Evolutionary conservation across 2,329 filamentous ascomycete species (phyloP), one percentile per base, ranked within the genome.

Genomic region (Cercospora citrullina): DNA sequence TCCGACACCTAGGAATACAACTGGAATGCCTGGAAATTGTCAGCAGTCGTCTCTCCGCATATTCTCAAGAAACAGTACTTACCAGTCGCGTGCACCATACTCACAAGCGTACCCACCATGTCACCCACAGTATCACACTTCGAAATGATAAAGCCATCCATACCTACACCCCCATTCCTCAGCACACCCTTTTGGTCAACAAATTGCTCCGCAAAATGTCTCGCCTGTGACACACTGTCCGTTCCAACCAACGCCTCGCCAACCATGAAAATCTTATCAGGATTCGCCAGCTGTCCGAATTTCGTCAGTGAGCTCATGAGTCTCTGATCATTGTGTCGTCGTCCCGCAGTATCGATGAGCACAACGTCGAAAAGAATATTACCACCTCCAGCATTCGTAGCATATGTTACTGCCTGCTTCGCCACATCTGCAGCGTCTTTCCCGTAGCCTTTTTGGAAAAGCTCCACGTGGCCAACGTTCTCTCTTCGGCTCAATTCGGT

Each of bases 81-180:
- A 72, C 71, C 72, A 3, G 96, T 99, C 3, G 95, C 94, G 81
- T 98, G 94, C 45, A 99, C 94, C 84, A 99, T 94, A 78, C 92
- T 97, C 70, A 99, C 95, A 71, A 99, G 84, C 2, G 94, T 97
- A 2, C 90, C 93, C 53, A 97, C 93, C 94, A 98, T 98, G 81
- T 97, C 94, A n/a, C 95, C 96, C 42, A 99, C 96, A 0, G 95
- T 99, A 82, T 99, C 95, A 79, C 95, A 98, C 81, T 99, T 99
- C 69, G 91, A 94, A 75, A 99, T 97, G 78, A 99, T 97, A 80
- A 99, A 99, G 5, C 95, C 95, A 80, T 99, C 96, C 42, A 99
- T 85, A 30, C 87, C 87, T 66, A 94, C 85, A 33, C 95, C 96
- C 30, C 75, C 72, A 53, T 77, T 78, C 30, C 77, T 72, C 68